These are phyloP conservation scores for Rhipidocladum racemiflorum DNA, from an alignment of 176 grass and related monocot genomes.

Conservation along the genomic window DNA sequence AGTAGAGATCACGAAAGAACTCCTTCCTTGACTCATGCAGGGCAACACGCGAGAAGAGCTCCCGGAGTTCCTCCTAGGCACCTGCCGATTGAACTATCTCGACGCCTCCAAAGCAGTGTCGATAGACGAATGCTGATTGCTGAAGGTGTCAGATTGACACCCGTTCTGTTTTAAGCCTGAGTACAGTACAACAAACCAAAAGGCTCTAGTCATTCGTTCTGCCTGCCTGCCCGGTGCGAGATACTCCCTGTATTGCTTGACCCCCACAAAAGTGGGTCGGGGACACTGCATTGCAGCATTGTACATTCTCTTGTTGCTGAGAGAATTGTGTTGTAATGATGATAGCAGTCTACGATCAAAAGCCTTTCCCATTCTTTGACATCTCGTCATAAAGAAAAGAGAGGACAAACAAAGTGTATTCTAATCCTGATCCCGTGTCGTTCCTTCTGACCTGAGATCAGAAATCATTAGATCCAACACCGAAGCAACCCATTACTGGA, in stretches of 20 bases:
- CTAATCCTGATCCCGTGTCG: slow-evolving; percentile 9
- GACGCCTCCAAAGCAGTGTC: slow-evolving; percentile 76
- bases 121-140: slow-evolving; percentile 62
- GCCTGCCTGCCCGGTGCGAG: background rate
- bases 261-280: background rate
- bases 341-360: slow-evolving; percentile 30
- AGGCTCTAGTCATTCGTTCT: slow-evolving; percentile 33
- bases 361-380: slow-evolving; percentile 21
- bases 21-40: slow-evolving; percentile 37
- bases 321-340: slow-evolving; percentile 26
- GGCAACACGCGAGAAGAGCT: slow-evolving; percentile 94
- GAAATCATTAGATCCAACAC: slow-evolving; percentile 7
- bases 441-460: slow-evolving; percentile 12
- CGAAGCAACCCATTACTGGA: slow-evolving; percentile 19
- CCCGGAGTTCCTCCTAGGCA: slow-evolving; percentile 81
- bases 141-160: slow-evolving; percentile 1
- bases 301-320: slow-evolving; percentile 40
- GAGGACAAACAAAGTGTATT: background rate
- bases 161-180: slow-evolving; percentile 23
- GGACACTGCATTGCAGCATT: slow-evolving; percentile 6
- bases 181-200: slow-evolving; percentile 28
- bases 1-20: background rate
- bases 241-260: slow-evolving; percentile 21
- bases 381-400: slow-evolving; percentile 7
- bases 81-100: slow-evolving; percentile 79